Evolutionary conservation across 2,329 filamentous ascomycete species (phyloP), one percentile per base, ranked within the genome.

Genomic region (Sphaceloma murrayae): DNA sequence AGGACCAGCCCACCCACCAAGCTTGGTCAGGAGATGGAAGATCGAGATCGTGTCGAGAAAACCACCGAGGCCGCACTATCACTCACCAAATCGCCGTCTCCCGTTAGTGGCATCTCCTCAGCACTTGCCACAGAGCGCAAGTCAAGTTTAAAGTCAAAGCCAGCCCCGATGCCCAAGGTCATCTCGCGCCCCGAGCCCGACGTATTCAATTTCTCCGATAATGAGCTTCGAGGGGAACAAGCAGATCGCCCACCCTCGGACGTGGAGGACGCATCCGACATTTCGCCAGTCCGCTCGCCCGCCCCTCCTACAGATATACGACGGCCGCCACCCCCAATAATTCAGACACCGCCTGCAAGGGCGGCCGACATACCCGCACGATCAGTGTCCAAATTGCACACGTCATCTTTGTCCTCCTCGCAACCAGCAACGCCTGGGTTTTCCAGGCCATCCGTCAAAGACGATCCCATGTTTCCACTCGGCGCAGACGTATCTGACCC

Each of bases 371-470:
- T 18, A 10, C 36, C 36, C 22, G 22, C 26, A 2, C 36, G 36
- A 30, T 22, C 36, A 13, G 21, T 19, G 3, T 54, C 43, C 36
- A 58, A 14, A 49, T 53, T 46, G 50, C 54, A 46, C 45, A 51
- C 36, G 48, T 59, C 13, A 43, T 49, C 42, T 51, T 56, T 14
- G 46, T 54, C 19, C 33, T 47, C 43, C 36, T 53, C 29, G 50
- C 59, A 60, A 43, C 56, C 60, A 3, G 56, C 54, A 4, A 51
- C 48, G 16, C 60, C 60, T 2, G 60, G 60, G 21, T 62, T 61
- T 46, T 51, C 57, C 9, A 51, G 58, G 11, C 60, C 60, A 2
- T 56, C 55, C 18, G 58, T 56, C 6, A 46, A 48, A 2, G 38
- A 47, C 7, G 59, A 62, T 43, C 59, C 59, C 3, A 48, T 55